phyloP scores from a whole-genome alignment of 1,284 basidiomycete genomes.

The Athelia sp. region DNA sequence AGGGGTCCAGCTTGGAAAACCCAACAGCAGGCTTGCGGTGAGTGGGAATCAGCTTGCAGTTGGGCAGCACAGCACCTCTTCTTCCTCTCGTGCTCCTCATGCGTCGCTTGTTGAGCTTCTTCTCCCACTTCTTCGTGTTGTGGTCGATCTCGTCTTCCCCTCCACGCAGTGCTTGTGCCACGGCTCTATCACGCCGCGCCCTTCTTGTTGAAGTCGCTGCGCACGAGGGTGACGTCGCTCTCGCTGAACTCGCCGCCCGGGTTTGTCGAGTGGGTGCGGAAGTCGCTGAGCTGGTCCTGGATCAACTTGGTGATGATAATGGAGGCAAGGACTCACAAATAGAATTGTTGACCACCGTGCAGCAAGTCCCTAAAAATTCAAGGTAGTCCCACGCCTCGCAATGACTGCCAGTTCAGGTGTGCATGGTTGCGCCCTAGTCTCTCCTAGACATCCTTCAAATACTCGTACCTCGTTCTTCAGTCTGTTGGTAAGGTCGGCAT shows the following conservation, averaged over 20 bases:
- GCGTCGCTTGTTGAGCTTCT: constrained; percentile 80
- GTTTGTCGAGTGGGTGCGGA: constrained; percentile 55
- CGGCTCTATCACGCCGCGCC: constrained; percentile 61
- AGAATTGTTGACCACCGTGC: too few species aligned
- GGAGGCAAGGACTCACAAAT: too few species aligned
- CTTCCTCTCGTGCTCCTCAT: constrained; percentile 88
- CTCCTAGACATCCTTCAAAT: too few species aligned
- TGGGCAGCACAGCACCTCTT: constrained; percentile 86
- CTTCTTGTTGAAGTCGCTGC: constrained; percentile 47
- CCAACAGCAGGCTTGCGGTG: constrained; percentile 84
- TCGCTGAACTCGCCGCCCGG: constrained; percentile 38
- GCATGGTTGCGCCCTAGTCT: too few species aligned
- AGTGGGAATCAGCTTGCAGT: constrained; percentile 91
- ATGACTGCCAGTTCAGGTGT: too few species aligned
- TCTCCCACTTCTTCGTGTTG: constrained; percentile 91
- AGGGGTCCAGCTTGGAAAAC: constrained; percentile 73
- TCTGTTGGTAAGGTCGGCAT: too few species aligned
- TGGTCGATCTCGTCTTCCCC: constrained; percentile 65
- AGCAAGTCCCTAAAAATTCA: too few species aligned
- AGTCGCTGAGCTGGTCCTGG: constrained; percentile 84
- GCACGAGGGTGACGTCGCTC: constrained; percentile 22
- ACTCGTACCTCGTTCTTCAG: too few species aligned
- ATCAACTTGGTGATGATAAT: constrained; percentile 72
- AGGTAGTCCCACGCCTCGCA: too few species aligned
- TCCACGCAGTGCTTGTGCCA: constrained; percentile 45